A percentile compares a stretch with the other conserved stretches of the same genome.
These are phyloP conservation scores for Eucalyptus shirleyi DNA, from an alignment of 345 rosid genomes.

Conservation along the genomic window DNA sequence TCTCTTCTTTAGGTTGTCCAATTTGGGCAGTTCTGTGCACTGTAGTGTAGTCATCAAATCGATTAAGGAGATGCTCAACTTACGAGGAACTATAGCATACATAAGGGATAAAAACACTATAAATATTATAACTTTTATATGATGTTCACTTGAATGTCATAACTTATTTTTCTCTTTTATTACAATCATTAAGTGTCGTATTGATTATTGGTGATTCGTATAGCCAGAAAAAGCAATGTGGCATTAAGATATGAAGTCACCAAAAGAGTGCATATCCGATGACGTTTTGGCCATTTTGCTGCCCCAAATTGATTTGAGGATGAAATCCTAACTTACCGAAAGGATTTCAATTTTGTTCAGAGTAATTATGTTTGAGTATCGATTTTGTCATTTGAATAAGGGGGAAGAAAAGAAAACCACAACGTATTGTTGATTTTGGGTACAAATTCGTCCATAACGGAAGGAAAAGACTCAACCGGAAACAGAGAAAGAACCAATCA, in stretches of 20 bases:
- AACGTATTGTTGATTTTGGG: neutral
- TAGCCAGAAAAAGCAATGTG: neutral
- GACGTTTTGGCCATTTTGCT: neutral
- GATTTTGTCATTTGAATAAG: neutral
- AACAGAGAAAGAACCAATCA: neutral
- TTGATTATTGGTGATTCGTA: no score
- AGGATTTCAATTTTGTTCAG: neutral
- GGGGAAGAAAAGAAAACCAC: neutral
- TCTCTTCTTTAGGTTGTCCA: neutral
- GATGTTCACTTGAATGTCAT: accelerated
- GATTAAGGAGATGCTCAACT: neutral
- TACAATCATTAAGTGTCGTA: accelerated
- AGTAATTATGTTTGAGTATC: neutral
- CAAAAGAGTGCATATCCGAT: neutral
- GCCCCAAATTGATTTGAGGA: neutral
- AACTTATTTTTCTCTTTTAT: no score
- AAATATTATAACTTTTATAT: no score
- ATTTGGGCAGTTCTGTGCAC: neutral
- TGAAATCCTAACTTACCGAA: neutral
- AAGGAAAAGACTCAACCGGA: neutral
- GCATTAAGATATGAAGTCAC: neutral
- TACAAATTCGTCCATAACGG: neutral
- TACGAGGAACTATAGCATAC: neutral
- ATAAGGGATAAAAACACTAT: neutral
- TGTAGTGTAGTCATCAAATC: neutral